Evolutionary conservation across 2,329 filamentous ascomycete species (phyloP).

Genomic region (Ophiocordyceps camponoti-rufipedis): DNA sequence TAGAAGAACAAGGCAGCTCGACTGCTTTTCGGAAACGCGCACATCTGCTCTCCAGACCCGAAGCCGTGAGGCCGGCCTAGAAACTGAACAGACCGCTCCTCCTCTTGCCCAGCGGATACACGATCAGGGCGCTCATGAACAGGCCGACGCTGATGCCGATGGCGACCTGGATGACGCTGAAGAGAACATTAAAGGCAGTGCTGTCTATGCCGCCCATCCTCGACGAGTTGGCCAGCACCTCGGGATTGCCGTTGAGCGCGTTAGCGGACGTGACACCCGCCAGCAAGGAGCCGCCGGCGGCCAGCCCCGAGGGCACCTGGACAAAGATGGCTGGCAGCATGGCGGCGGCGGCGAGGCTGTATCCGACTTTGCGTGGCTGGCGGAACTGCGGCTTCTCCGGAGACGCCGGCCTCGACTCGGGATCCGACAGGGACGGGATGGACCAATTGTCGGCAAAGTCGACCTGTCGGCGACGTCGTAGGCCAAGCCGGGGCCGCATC

Average conservation of each 20-base stretch:
- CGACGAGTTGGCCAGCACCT: neutral
- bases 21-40: too few relatives aligned
- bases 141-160: slow-evolving; percentile 45
- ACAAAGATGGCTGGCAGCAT: slow-evolving; percentile 78
- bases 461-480: slow-evolving; percentile 1
- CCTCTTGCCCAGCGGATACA: slow-evolving; percentile 38
- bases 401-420: slow-evolving; percentile 12
- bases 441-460: slow-evolving; percentile 12
- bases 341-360: slow-evolving; percentile 66
- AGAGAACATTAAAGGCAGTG: slow-evolving; percentile 33
- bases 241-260: slow-evolving; percentile 26
- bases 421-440: slow-evolving; percentile 11
- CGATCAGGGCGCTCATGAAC: slow-evolving; percentile 34
- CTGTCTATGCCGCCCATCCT: slow-evolving; percentile 17
- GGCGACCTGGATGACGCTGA: slow-evolving; percentile 41
- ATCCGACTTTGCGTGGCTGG: slow-evolving; percentile 33
- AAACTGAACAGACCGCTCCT: slow-evolving; percentile 39
- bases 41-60: too few relatives aligned
- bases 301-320: slow-evolving; percentile 44
- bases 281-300: slow-evolving; percentile 38
- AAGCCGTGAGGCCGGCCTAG: slow-evolving; percentile 7
- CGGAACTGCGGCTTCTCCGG: slow-evolving; percentile 7
- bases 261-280: slow-evolving; percentile 39
- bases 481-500: slow-evolving; percentile 17
- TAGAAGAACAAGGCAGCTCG: neutral